These are phyloP conservation scores for Apostasia ramifera DNA, from an alignment of 106 monocot genomes.

Conservation along the genomic window DNA sequence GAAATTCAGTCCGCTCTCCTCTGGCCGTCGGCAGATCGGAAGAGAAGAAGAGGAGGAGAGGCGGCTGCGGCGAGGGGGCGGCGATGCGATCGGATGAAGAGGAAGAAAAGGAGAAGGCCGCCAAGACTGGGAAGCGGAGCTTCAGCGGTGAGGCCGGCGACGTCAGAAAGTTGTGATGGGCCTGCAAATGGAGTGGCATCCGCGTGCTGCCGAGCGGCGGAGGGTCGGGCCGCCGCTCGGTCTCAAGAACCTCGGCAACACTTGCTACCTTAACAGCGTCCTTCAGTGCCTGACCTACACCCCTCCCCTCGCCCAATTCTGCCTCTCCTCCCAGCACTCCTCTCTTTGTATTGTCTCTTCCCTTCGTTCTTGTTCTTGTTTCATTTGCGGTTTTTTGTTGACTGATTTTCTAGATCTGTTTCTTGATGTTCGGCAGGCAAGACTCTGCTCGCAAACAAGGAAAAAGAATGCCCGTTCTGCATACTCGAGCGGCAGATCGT, in stretches of 20 bases:
- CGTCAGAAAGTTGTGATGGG: constrained; percentile 16
- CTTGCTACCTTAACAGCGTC: constrained; percentile 95
- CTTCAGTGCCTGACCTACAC: constrained; percentile 95
- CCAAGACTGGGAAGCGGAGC: constrained; percentile 3
- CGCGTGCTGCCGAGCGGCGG: constrained; percentile 24
- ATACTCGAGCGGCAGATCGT: constrained; percentile 79
- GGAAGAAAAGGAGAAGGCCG: constrained; percentile 11
- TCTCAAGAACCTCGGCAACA: constrained; percentile 88
- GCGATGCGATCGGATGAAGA: constrained; percentile 47
- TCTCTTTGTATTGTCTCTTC: constrained; percentile 42
- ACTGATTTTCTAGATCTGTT: constrained; percentile 4
- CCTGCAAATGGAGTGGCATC: constrained; percentile 60
- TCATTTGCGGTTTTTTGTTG: not conserved
- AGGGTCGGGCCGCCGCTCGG: constrained; percentile 55
- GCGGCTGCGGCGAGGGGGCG: not conserved
- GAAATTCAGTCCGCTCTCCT: not conserved
- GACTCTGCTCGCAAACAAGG: constrained; percentile 23
- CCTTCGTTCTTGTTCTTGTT: not conserved
- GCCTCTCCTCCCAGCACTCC: constrained; percentile 72
- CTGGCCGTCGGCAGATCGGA: not conserved
- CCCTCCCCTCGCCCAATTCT: constrained; percentile 89
- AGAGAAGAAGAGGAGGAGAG: not conserved
- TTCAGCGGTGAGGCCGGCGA: not conserved
- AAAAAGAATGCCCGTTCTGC: constrained; percentile 87
- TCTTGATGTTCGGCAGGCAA: constrained; percentile 32